These are phyloP conservation scores for Plasmopara halstedii DNA, from an alignment of 352 stramenopile genomes.

Conservation along the genomic window DNA sequence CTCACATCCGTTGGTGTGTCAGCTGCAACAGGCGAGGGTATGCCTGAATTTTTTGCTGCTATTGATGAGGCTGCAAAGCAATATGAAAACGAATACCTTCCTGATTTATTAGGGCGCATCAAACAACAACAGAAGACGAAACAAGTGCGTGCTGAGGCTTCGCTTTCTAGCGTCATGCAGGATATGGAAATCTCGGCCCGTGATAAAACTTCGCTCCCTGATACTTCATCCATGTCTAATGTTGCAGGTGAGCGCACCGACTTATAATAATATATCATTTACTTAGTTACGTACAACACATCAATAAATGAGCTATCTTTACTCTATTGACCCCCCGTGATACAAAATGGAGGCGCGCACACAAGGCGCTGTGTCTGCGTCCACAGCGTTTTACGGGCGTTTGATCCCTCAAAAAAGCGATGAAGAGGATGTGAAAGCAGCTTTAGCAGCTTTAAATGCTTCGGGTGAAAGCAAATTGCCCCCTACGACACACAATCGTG, in stretches of 20 bases:
- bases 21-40: constrained; percentile 92
- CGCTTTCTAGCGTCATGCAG: constrained; percentile 67
- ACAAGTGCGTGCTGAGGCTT: constrained; percentile 35
- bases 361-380: constrained; percentile 1
- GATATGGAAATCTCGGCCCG: constrained; percentile 66
- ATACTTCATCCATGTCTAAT: background rate
- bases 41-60: constrained; percentile 90
- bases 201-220: constrained; percentile 9
- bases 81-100: constrained; percentile 86
- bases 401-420: constrained; percentile 31
- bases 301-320: constrained; percentile 2
- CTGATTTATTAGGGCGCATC: constrained; percentile 62
- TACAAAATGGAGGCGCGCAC: constrained; percentile 13
- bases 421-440: constrained; percentile 16
- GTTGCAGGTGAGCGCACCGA: constrained; percentile 44
- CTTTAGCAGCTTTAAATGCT: constrained; percentile 11
- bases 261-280: constrained; percentile 30
- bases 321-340: constrained; percentile 7
- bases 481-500: background rate
- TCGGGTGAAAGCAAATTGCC: background rate
- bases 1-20: constrained; percentile 92
- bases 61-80: constrained; percentile 81
- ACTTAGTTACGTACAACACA: constrained; percentile 6
- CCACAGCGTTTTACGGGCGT: constrained; percentile 30
- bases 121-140: constrained; percentile 48